Evolutionary conservation across 805 yeast species (phyloP), one percentile per base, ranked within the genome.

Genomic region (Pichia deserticola): DNA sequence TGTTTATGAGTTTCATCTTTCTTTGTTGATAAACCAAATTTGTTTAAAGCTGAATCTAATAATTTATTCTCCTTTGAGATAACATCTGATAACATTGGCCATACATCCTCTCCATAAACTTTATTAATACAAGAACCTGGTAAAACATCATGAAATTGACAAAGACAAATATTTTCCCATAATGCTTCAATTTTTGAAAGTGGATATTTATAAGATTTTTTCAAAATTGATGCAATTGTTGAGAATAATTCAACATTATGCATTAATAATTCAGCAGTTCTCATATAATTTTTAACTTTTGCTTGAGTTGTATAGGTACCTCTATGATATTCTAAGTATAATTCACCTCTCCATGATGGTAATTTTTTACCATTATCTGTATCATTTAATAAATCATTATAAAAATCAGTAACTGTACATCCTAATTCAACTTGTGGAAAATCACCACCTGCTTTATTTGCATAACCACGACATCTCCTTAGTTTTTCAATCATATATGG

Each of bases 301-400:
- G 97, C 95, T 65, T 92, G 99, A 1, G 96, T 80, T 4, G 99
- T 93, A 66, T 92, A 92, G 1, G 98, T 93, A 47, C 99, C 99
- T 62, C 99, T 81, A 66, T 92, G 99, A 70, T 85, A 89, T 68
- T 92, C 99, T 60, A 92, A 77, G 67, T 92, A 92, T 48, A 92
- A 76, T 65, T 92, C 99, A 42, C 99, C 98, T 37, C 78, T 77
- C 97, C 98, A 92, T 11, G 89, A 73, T 7, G 95, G 96, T 42
- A 92, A 74, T 8, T 70, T 72, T 36, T 69, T 62, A 37, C 96
- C 97, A 44, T 80, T 66, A 48, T 83, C 66, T 2, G 96, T 81
- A 47, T 73, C 73, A 38, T 74, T 69, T 55, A 84, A 72, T 11
- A 92, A 71, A 38, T 77, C 74, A 37, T 84, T 82, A 61, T 79